Evolutionary conservation across 495 filamentous ascomycete species (phyloP).

Genomic region (Aspergillus saccharolyticus): DNA sequence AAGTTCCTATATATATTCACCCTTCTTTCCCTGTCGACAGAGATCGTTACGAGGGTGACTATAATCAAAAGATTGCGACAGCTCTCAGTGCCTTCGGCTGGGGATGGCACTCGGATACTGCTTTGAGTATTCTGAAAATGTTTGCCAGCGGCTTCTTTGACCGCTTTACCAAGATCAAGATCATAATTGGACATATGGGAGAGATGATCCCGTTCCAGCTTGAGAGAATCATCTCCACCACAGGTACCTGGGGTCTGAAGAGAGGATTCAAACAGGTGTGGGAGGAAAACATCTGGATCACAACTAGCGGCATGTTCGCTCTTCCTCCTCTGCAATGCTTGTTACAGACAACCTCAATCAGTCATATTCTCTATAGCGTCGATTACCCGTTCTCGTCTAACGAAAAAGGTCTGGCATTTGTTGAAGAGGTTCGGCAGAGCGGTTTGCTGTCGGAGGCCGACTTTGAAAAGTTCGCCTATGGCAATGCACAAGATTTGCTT

Average conservation of each 20-base stretch:
- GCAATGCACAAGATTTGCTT: no score
- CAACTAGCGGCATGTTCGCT: slow-evolving; percentile 28
- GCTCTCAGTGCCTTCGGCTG: slow-evolving; percentile 37
- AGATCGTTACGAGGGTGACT: slow-evolving; percentile 32
- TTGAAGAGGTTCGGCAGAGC: slow-evolving; percentile 46
- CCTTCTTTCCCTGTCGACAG: slow-evolving; percentile 34
- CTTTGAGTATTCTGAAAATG: slow-evolving; percentile 35
- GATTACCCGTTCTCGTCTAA: slow-evolving; percentile 54
- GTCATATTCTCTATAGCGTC: slow-evolving; percentile 52
- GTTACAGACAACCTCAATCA: slow-evolving; percentile 43
- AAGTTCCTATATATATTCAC: slow-evolving; percentile 57
- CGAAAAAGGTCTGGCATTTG: slow-evolving; percentile 38
- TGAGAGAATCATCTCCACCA: slow-evolving; percentile 8
- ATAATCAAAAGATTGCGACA: slow-evolving; percentile 26
- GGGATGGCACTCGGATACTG: slow-evolving; percentile 45
- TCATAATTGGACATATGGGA: slow-evolving; percentile 45
- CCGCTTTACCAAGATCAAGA: slow-evolving; percentile 38
- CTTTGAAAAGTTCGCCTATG: no score
- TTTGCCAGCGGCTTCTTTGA: slow-evolving; percentile 46
- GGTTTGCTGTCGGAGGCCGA: no score
- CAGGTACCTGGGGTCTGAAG: slow-evolving; percentile 19
- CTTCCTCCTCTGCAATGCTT: slow-evolving; percentile 34
- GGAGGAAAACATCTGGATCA: slow-evolving; percentile 38
- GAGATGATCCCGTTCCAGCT: slow-evolving; percentile 33
- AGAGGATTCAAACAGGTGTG: slow-evolving; percentile 34